Conservation (phyloP, 2,329 filamentous ascomycete species). For the Trichoderma sp. region DNA sequence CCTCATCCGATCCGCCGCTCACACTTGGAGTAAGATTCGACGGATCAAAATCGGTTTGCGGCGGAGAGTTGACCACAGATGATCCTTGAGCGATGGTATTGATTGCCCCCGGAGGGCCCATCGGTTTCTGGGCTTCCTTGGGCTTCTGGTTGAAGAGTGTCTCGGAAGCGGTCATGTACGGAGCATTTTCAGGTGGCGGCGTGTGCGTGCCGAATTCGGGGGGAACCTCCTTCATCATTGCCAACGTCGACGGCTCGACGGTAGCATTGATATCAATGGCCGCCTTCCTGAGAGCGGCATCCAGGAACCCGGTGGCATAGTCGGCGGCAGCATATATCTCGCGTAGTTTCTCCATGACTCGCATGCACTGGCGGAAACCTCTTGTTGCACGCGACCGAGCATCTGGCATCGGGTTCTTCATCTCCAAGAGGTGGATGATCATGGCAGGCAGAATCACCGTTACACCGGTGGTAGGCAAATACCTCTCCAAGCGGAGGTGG, state of each 20-base stretch:
- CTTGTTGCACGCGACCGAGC: constrained; percentile 70
- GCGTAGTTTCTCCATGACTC: constrained; percentile 79
- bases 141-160: constrained; percentile 37
- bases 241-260: constrained; percentile 32
- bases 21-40: constrained; percentile 45
- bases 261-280: constrained; percentile 64
- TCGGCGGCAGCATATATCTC: constrained; percentile 94
- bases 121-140: constrained; percentile 32
- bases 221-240: constrained; percentile 37
- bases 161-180: constrained; percentile 43
- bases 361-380: constrained; percentile 89
- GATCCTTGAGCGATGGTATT: constrained; percentile 37
- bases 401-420: constrained; percentile 75
- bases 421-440: constrained; percentile 89
- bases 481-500: constrained; percentile 68
- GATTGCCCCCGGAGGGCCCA: constrained; percentile 39
- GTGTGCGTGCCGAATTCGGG: constrained; percentile 44
- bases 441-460: constrained; percentile 89
- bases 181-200: constrained; percentile 52
- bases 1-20: constrained; percentile 44
- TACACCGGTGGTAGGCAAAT: constrained; percentile 83
- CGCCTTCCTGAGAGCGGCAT: constrained; percentile 84
- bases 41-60: constrained; percentile 44
- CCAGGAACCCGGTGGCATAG: constrained; percentile 92
- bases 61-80: constrained; percentile 39